Evolutionary conservation across 2,329 filamentous ascomycete genomes (phyloP).

Genomic region (Tolypocladium cylindrosporum): DNA sequence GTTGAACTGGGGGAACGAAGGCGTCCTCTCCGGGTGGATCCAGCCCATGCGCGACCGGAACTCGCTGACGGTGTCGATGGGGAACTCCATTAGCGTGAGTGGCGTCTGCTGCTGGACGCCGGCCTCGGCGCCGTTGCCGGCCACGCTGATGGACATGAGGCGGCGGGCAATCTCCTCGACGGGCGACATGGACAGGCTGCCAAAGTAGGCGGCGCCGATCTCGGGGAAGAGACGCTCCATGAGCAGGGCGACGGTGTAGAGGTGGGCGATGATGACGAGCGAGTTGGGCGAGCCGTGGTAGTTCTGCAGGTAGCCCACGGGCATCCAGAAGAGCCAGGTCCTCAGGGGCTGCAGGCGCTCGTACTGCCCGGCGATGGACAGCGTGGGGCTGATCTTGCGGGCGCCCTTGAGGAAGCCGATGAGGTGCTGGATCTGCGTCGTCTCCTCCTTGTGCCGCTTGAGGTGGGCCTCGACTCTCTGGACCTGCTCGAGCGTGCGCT

Average conservation of each 20-base stretch:
- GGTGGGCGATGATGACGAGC: constrained; percentile 77
- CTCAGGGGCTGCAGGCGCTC: constrained; percentile 79
- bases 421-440: constrained; percentile 57
- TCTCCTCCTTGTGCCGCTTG: constrained; percentile 59
- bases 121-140: constrained; percentile 39
- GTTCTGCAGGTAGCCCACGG: constrained; percentile 71
- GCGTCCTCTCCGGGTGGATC: constrained; percentile 47
- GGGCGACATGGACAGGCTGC: constrained; percentile 66
- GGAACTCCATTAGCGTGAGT: constrained; percentile 60
- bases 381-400: constrained; percentile 57
- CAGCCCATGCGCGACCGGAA: constrained; percentile 63
- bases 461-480: constrained; percentile 58
- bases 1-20: constrained; percentile 51
- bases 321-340: constrained; percentile 94
- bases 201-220: constrained; percentile 81
- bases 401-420: constrained; percentile 64
- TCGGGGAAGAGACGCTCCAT: constrained; percentile 89
- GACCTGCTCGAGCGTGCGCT: constrained; percentile 56
- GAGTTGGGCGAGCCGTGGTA: constrained; percentile 67
- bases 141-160: constrained; percentile 58
- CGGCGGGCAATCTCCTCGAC: constrained; percentile 79
- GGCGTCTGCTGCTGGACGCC: constrained; percentile 47
- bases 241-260: constrained; percentile 80
- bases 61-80: constrained; percentile 57
- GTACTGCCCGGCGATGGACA: constrained; percentile 76